These are phyloP conservation scores for Colletotrichum sojae DNA, from an alignment of 2,329 filamentous ascomycete genomes.

Conservation along the genomic window DNA sequence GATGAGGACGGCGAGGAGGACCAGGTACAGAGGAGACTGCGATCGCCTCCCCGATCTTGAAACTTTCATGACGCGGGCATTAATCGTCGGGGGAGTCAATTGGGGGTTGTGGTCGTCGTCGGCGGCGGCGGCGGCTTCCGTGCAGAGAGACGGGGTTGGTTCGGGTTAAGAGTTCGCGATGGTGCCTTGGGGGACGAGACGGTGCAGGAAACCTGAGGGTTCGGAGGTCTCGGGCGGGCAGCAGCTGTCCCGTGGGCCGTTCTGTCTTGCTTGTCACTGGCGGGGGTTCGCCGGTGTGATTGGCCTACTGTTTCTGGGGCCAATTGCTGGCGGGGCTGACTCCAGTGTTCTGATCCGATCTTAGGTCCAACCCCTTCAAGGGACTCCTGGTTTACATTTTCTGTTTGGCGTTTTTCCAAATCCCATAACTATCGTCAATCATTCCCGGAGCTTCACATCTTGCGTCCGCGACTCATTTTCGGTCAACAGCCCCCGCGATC, in stretches of 20 bases:
- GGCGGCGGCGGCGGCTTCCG: slow-evolving; percentile 3
- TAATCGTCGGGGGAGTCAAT: slow-evolving; percentile 2
- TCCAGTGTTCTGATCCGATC: slow-evolving; percentile 15
- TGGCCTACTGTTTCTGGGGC: slow-evolving; percentile 14
- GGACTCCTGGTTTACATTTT: background rate
- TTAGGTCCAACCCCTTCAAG: background rate
- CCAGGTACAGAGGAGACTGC: slow-evolving; percentile 44
- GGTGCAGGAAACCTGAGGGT: slow-evolving; percentile 14
- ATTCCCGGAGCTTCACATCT: background rate
- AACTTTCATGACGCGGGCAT: slow-evolving; percentile 40
- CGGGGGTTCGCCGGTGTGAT: slow-evolving; percentile 15
- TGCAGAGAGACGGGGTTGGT: background rate
- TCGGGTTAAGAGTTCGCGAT: background rate
- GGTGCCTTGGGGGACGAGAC: background rate
- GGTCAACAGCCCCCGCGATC: no score
- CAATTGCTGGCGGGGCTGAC: slow-evolving; percentile 1
- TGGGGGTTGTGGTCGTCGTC: background rate
- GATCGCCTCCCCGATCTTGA: slow-evolving; percentile 36
- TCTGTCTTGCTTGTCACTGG: slow-evolving; percentile 23
- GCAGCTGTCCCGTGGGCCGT: background rate
- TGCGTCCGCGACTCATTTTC: no score
- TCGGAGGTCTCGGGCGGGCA: slow-evolving; percentile 38
- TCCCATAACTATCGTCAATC: no score
- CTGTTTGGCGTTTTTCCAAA: no score
- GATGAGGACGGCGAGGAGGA: slow-evolving; percentile 52